Evolutionary conservation across 2,329 filamentous ascomycete genomes (phyloP), one percentile per base, ranked within the genome.

Genomic region (Colletotrichum coccodes): DNA sequence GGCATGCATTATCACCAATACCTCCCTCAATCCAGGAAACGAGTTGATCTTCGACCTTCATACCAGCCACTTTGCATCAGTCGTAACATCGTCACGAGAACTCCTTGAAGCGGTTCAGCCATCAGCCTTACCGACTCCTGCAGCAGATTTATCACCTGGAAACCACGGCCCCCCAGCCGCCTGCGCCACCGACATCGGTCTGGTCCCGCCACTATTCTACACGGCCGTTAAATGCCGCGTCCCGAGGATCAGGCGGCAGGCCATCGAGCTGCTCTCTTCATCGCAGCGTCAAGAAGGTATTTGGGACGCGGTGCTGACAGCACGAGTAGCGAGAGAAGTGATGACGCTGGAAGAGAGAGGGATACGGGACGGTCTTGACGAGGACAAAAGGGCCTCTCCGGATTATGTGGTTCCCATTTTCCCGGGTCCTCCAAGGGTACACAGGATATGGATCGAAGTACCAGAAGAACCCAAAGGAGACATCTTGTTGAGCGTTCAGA

Each of bases 181-280:
- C 9, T 78, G 79, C 2, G 77, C 81, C 16, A 71, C 76, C 5
- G 83, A 86, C 64, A 75, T 83, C 11, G 84, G 84, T 9, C 83
- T 82, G 75, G 77, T 85, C 11, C 76, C 82, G 7, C 79, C 82
- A 0, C 76, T 86, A 3, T 86, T 85, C 67, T 86, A 79, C 67
- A 72, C 79, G 2, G 84, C 82, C 0, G 62, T 83, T 4, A 86
- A 86, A 68, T 87, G 85, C 47, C 82, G 85, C 0, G 73, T 80
- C 2, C 79, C 78, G 46, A 73, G 74, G 4, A 73, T 86, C 9
- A 78, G 85, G 40, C 67, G 76, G 0, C 80, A 82, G 40, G 82
- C 82, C 0, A 71, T 82, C 1, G 71, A 66, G 3, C 65, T 83
- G 0, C 71, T 84, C 0, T 72, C 73, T 21, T 68, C 69, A 1